Evolutionary conservation across 2,329 filamentous ascomycete species (phyloP), one percentile per base, ranked within the genome.

Genomic region (Colletotrichum sojae): DNA sequence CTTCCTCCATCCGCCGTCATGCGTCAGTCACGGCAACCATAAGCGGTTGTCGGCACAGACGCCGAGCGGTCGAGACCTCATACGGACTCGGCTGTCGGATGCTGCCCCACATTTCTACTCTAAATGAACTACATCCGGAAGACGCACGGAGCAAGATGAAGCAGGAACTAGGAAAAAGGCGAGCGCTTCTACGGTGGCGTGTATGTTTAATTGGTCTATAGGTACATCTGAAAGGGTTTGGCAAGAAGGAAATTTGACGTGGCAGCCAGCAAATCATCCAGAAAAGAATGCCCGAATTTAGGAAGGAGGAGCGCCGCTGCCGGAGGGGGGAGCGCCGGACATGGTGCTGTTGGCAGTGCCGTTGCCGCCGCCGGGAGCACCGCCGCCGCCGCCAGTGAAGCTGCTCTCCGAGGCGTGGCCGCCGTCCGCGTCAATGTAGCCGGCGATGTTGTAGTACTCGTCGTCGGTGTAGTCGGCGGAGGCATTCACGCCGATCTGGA

Each of bases 401-500:
- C 48, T 31, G 18, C 20, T 25, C 12, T 51, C 67, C 9, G 62
- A 53, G 8, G 56, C 52, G 63, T 67, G 63, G 6, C 67, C 67
- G 20, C 67, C 63, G 20, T 69, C 63, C 55, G 51, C 55, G 39
- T 43, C 67, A n/a, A 67, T 20, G 51, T 61, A 69, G 22, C 54
- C 67, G 12, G 67, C 56, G 39, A 69, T 53, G 27, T 36, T 54
- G 56, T 69, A 66, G 67, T 69, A 69, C 22, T 66, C 56, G 25
- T 66, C 72, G 13, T 64, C 52, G 36, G 58, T 49, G 63, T 70
- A 67, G 58, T 70, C 58, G 45, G 73, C 67, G 25, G 73, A 71
- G 27, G 76, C 74, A 71, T 87, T 83, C 52, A 89, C 82, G 6
- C 84, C 87, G 48, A 89, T 78, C 3, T 83, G 80, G 61, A 89